These are phyloP conservation scores for Tephrocybe sp. DNA, from an alignment of 768 basidiomycete genomes.

Conservation along the genomic window DNA sequence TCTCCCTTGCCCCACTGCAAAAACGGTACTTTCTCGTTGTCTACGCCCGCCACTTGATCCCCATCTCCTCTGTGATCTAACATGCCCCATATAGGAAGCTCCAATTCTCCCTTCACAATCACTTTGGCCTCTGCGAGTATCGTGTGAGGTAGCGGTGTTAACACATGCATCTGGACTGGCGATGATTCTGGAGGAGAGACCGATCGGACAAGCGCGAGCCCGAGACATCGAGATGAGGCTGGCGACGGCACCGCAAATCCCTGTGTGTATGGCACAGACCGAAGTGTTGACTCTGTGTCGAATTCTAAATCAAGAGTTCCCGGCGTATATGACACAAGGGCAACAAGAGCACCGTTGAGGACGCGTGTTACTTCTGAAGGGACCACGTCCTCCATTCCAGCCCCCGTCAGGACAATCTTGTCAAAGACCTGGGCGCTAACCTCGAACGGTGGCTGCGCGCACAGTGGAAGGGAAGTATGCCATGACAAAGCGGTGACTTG, in stretches of 20 bases:
- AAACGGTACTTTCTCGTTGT: conserved; percentile 65
- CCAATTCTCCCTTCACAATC: conserved; percentile 85
- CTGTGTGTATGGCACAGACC: conserved; percentile 57
- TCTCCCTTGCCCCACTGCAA: conserved; percentile 74
- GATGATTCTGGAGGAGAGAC: conserved; percentile 30
- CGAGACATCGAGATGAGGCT: conserved; percentile 61
- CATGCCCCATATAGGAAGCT: conserved; percentile 86
- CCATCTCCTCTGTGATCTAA: conserved; percentile 60
- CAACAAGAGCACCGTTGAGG: conserved; percentile 81
- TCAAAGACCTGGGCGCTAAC: conserved; percentile 61
- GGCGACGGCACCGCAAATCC: conserved; percentile 56
- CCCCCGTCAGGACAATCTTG: conserved; percentile 64
- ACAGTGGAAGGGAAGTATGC: conserved; percentile 69
- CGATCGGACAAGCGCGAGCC: conserved; percentile 74
- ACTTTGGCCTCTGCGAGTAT: conserved; percentile 43
- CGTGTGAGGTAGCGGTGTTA: conserved; percentile 69
- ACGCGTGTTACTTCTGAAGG: conserved; percentile 66
- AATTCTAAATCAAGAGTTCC: conserved; percentile 34
- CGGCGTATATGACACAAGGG: conserved; percentile 57
- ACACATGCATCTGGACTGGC: conserved; percentile 66
- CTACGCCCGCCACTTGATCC: conserved; percentile 45
- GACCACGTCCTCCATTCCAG: conserved; percentile 79
- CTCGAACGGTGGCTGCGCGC: conserved; percentile 69
- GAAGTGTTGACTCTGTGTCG: not conserved
- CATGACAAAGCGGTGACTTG: conserved; percentile 50